These are phyloP conservation scores for Colletotrichum sp. DNA, from an alignment of 2,329 filamentous ascomycete species.

Conservation along the genomic window DNA sequence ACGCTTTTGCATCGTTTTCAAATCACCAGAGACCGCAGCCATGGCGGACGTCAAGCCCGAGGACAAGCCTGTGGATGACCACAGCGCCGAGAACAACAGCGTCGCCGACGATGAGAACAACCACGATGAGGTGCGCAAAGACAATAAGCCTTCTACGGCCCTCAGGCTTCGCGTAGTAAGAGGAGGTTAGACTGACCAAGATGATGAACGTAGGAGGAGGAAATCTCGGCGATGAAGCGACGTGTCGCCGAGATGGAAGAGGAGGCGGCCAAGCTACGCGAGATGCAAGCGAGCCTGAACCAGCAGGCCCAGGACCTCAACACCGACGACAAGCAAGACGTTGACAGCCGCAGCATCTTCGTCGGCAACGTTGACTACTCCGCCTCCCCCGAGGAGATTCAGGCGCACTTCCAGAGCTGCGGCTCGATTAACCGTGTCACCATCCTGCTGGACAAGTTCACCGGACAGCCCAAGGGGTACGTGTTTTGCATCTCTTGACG, in stretches of 20 bases:
- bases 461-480: slow-evolving; percentile 98
- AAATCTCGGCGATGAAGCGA: slow-evolving; percentile 87
- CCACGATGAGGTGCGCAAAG: slow-evolving; percentile 51
- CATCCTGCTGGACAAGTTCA: slow-evolving; percentile 97
- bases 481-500: slow-evolving; percentile 33
- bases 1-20: not conserved
- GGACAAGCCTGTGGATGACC: slow-evolving; percentile 31
- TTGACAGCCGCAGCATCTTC: slow-evolving; percentile 95
- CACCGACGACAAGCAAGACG: slow-evolving; percentile 82
- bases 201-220: slow-evolving; percentile 66
- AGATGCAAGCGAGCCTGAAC: slow-evolving; percentile 88
- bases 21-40: not conserved
- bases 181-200: slow-evolving; percentile 24
- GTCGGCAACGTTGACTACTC: slow-evolving; percentile 99
- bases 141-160: slow-evolving; percentile 5
- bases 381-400: slow-evolving; percentile 95
- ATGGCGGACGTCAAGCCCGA: slow-evolving; percentile 35
- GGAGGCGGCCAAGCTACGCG: slow-evolving; percentile 83
- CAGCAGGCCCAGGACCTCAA: slow-evolving; percentile 82
- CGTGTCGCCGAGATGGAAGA: slow-evolving; percentile 90
- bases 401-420: slow-evolving; percentile 97
- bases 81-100: slow-evolving; percentile 33
- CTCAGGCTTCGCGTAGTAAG: slow-evolving; percentile 19
- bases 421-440: slow-evolving; percentile 98
- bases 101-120: slow-evolving; percentile 42